Percentiles rank a stretch among this genome's conserved stretches.
Evolutionary conservation across 75 land plant species (phyloP).

Genomic region (Adiantum capillusveneris): DNA sequence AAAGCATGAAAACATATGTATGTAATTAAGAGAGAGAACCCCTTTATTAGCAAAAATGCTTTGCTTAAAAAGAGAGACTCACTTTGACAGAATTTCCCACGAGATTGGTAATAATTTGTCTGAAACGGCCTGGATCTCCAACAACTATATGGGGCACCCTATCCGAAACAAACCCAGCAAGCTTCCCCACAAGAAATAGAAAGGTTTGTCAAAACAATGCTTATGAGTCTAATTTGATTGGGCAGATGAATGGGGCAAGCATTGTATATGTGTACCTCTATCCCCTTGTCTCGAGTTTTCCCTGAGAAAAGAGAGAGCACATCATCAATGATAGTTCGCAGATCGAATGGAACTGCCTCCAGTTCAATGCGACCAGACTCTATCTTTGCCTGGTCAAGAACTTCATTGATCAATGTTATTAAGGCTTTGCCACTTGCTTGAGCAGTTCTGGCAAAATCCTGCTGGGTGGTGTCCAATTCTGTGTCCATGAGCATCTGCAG

Average conservation of each 20-base stretch:
- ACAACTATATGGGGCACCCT: slow-evolving; percentile 66
- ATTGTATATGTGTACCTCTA: slow-evolving; percentile 49
- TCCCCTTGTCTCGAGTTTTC: slow-evolving; percentile 59
- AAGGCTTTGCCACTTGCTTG: slow-evolving; percentile 83
- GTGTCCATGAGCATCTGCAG: slow-evolving; percentile 91
- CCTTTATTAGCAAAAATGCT: too few species aligned
- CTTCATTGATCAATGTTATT: slow-evolving; percentile 80
- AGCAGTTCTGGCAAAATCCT: slow-evolving; percentile 78
- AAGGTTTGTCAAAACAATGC: background rate
- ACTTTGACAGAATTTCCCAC: slow-evolving; percentile 93
- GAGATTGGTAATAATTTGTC: slow-evolving; percentile 88
- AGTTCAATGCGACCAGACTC: slow-evolving; percentile 94
- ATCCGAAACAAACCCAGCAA: slow-evolving; percentile 84
- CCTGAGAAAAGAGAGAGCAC: slow-evolving; percentile 83
- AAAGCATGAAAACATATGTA: too few species aligned
- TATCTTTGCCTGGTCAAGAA: slow-evolving; percentile 90
- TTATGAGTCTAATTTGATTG: too few species aligned
- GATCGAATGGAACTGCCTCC: slow-evolving; percentile 62
- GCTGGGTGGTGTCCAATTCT: slow-evolving; percentile 67
- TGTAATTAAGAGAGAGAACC: too few species aligned
- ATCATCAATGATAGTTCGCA: slow-evolving; percentile 73
- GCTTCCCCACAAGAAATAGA: slow-evolving; percentile 28
- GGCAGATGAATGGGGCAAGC: too few species aligned
- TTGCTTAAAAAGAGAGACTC: slow-evolving; percentile 12
- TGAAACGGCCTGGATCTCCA: slow-evolving; percentile 87